Conservation (phyloP, 2,329 filamentous ascomycete genomes). For the Aspergillus sojae region DNA sequence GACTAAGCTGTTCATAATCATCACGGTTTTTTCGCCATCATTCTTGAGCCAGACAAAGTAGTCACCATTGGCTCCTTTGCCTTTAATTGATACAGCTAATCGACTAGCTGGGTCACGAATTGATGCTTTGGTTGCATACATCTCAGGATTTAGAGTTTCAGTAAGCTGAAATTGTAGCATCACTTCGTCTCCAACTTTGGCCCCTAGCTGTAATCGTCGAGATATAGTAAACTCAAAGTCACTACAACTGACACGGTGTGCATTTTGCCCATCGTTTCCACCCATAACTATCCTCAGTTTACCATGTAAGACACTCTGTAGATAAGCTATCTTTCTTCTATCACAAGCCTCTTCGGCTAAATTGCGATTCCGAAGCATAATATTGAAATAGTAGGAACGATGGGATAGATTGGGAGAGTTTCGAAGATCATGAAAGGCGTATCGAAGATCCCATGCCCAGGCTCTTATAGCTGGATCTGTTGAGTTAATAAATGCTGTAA, state of each 20-base stretch:
- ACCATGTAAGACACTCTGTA: no score
- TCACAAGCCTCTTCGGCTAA: no score
- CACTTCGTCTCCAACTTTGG: no score
- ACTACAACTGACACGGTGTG: no score
- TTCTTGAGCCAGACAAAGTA: background rate
- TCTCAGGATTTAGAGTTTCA: background rate
- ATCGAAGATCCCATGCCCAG: background rate
- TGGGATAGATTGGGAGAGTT: background rate
- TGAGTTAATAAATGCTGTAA: background rate
- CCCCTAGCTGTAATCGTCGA: no score
- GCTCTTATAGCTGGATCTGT: background rate
- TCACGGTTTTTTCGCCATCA: background rate
- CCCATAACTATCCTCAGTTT: no score
- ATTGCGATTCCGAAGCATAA: no score
- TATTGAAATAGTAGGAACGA: no score
- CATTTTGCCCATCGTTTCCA: no score
- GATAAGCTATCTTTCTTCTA: no score
- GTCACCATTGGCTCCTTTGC: background rate
- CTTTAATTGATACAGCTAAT: background rate
- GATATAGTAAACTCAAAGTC: no score
- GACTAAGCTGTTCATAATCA: background rate
- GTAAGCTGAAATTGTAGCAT: no score
- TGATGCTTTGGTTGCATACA: constrained; percentile 1
- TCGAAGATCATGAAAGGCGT: constrained; percentile 4
- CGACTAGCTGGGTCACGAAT: constrained; percentile 1